A percentile compares a stretch with the other conserved stretches of the same genome.
Conservation (phyloP, 225 moss, liverwort and hornwort genomes). For the Neckera pumila region DNA sequence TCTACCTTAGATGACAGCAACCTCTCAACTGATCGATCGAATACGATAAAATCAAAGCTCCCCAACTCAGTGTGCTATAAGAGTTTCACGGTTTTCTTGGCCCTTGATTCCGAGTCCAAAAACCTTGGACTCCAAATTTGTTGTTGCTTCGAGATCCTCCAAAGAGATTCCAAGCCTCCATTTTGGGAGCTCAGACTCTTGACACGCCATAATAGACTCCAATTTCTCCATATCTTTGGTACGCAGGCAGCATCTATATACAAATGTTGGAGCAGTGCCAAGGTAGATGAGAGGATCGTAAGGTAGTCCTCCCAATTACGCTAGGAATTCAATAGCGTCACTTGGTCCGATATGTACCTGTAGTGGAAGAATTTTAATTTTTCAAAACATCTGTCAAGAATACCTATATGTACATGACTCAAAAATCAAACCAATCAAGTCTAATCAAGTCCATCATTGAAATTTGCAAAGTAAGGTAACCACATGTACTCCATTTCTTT, state of each 20-base stretch:
- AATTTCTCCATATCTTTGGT: neutral
- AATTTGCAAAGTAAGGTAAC: neutral
- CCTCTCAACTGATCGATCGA: neutral
- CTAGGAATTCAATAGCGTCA: neutral
- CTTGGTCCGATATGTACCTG: neutral
- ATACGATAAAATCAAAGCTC: neutral
- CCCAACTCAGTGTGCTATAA: neutral
- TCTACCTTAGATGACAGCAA: neutral
- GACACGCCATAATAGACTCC: neutral
- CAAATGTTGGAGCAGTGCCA: neutral
- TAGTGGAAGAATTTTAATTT: neutral
- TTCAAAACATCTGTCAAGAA: neutral
- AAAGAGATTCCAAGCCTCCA: neutral
- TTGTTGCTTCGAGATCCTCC: neutral
- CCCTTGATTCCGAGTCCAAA: neutral
- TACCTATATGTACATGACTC: no score
- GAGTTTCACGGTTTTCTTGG: neutral
- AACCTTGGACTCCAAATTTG: neutral
- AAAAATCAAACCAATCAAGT: neutral
- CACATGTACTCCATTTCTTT: neutral
- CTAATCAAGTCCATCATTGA: neutral
- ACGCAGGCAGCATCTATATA: neutral
- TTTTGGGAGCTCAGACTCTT: neutral
- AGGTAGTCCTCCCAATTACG: neutral
- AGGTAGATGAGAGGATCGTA: neutral